Conservation (phyloP, 352 stramenopile species). For the Globisporangium heterothallicum region DNA sequence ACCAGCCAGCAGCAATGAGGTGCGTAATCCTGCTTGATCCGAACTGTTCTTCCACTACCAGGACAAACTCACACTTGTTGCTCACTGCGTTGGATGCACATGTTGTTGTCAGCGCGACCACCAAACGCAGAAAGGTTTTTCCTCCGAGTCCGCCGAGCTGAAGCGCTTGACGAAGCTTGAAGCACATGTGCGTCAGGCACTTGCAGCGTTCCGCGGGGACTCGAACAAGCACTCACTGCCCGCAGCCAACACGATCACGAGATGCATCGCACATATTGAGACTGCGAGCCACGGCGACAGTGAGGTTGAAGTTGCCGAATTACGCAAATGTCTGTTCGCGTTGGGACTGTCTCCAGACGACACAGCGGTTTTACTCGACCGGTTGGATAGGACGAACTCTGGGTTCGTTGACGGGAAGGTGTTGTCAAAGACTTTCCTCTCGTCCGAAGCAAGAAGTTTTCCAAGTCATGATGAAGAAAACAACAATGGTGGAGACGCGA, state of each 20-base stretch:
- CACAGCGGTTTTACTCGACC: conserved; percentile 22
- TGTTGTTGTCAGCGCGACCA: too few relatives aligned
- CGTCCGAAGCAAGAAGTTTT: not conserved
- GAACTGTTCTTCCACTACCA: too few relatives aligned
- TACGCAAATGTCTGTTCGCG: conserved; percentile 36
- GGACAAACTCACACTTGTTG: too few relatives aligned
- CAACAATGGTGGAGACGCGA: not conserved
- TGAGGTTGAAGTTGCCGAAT: conserved; percentile 17
- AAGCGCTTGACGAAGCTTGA: conserved; percentile 18
- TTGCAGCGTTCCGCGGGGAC: conserved; percentile 17
- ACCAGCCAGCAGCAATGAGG: conserved; percentile 2
- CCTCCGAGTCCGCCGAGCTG: not conserved
- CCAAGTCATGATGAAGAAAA: conserved; percentile 3
- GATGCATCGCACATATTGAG: conserved; percentile 19
- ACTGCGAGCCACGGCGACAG: conserved; percentile 3
- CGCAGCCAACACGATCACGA: conserved; percentile 23
- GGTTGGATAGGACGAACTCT: conserved; percentile 16
- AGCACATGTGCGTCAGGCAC: conserved; percentile 19
- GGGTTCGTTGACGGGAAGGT: conserved; percentile 14
- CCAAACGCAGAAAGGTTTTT: not conserved
- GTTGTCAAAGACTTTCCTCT: conserved; percentile 22
- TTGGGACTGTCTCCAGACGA: conserved; percentile 25
- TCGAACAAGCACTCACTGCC: conserved; percentile 12
- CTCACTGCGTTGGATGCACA: too few relatives aligned
- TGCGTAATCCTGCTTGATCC: too few relatives aligned